Base-by-base conservation (phyloP, 2,329 filamentous ascomycete genomes). In the Aspergillus felis region DNA sequence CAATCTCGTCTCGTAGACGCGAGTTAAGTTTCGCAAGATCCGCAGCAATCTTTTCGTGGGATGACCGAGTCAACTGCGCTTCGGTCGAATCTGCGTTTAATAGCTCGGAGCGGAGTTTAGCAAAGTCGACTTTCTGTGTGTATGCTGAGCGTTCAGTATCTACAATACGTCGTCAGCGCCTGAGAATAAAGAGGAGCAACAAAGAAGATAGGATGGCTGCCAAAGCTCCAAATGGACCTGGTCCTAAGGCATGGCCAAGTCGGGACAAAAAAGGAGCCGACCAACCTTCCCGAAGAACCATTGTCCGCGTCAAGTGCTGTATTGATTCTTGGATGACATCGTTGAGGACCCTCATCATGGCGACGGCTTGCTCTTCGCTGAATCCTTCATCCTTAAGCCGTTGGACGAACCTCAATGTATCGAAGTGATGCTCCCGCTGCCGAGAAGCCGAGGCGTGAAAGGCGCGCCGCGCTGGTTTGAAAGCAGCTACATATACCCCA, bases 261-360 rank as follows among this genome's bases (percentile, higher is more conserved):
- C 17, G 27, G 25, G 12, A 8, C 6, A 14, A 6, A 50, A 8
- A 50, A 28, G 17, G 20, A 29, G 46, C 46, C 29, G 14, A 62
- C 66, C 90, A 86, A 77, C 96, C 94, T 78, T 99, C 94, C 69
- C 92, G 91, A 50, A 96, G 84, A 46, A 99, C 94, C 94, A 99
- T 99, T 17, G 93, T 97, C 62, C 93, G 87, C 0, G 93, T 97
- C 51, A 99, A 83, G 76, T 97, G 97, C 74, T 97, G 93, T 66
- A 99, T 97, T 72, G 91, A 96, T 78, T 99, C 94, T 74, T 97
- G 91, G 64, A 99, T 97, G 9, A 97, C 93, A 74, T 97, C 92
- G 76, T 92, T 92, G 42, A 99, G 81, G 6, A 97, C 91, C 72
- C 90, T 91, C 94, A 99, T 97, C 89, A 97, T 94, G n/a, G 94